Base-by-base conservation (phyloP, 345 rosid genomes). In the Brassica carinata region DNA sequence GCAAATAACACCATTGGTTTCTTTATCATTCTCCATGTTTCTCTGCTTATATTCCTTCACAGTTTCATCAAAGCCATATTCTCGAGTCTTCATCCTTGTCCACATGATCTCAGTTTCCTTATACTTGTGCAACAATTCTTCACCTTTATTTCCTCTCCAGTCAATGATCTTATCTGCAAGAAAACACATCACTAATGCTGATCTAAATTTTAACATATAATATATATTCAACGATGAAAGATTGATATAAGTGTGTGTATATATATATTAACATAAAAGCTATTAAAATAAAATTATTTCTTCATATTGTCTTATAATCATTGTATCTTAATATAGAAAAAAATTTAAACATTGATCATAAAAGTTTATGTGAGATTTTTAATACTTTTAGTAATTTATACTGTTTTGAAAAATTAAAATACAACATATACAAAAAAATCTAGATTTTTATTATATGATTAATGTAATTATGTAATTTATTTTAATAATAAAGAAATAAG, bases 21-120 rank as follows among this genome's bases (percentile, higher is more conserved):
- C 72, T 33, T 68, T 79, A 40, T n/a, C 66, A 15, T 30, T 67
- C 27, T 72, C 86, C n/a, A 17, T 40, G 59, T 13, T 55, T 65
- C n/a, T 71, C 31, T 76, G 77, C 33, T 76, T 36, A 59, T 2
- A 1, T 23, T 68, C 79, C 29, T n/a, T 74, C 19, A 13, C 67
- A 36, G 8, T 18, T 75, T 53, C 69, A 34, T 26, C 80, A 71
- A n/a, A n/a, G 31, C n/a, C 65, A 23, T 81, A 69, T 59, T 72
- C 84, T 15, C 67, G 81, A 72, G 62, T 18, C 31, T 1, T 14
- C n/a, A 0, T 70, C 36, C 61, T 69, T 48, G 70, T 33, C 78
- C 30, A 29, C 8, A 9, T 76, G 14, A 34, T 6, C 48, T 81
- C 81, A 26, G 33, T 71, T 71, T 70, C 55, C 43, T 76, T 64